Percentiles rank a stretch among this genome's conserved stretches.
These are phyloP conservation scores for Blastobotrys illinoisensis DNA, from an alignment of 1,139 yeast species.

Conservation along the genomic window DNA sequence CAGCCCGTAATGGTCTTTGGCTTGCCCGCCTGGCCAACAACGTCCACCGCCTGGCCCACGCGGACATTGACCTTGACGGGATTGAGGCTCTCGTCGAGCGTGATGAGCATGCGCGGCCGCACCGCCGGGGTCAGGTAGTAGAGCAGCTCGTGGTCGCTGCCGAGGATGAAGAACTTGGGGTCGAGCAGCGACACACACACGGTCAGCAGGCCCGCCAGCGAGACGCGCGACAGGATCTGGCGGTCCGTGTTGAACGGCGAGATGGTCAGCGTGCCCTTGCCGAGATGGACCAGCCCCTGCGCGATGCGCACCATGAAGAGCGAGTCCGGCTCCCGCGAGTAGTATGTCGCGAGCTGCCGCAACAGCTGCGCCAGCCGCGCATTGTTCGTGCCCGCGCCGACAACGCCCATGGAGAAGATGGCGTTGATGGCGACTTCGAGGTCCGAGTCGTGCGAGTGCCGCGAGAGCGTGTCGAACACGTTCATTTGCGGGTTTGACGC, in stretches of 20 bases:
- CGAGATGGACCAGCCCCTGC: conserved; percentile 90
- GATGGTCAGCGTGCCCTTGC: conserved; percentile 89
- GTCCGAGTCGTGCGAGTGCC: conserved; percentile 95
- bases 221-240: conserved; percentile 78
- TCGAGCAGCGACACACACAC: conserved; percentile 79
- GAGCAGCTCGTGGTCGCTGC: conserved; percentile 70
- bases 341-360: conserved; percentile 91
- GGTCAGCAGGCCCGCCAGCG: conserved; percentile 85
- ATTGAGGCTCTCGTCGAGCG: conserved; percentile 82
- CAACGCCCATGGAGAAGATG: conserved; percentile 93
- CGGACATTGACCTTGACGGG: conserved; percentile 94
- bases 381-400: conserved; percentile 97
- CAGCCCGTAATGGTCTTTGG: conserved; percentile 98
- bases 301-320: conserved; percentile 91
- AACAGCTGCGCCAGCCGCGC: conserved; percentile 95
- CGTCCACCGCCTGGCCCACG: conserved; percentile 98
- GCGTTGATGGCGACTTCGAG: conserved; percentile 93
- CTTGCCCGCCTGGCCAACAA: conserved; percentile 98
- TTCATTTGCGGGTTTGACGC: conserved; percentile 95
- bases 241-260: conserved; percentile 90
- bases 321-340: conserved; percentile 84
- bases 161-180: conserved; percentile 63
- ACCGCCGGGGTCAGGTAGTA: conserved; percentile 85
- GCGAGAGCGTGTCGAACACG: conserved; percentile 90
- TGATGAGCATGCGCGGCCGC: conserved; percentile 87